Evolutionary conservation across 2,329 filamentous ascomycete species (phyloP), one percentile per base, ranked within the genome.

Genomic region (Cytospora chrysosperma): DNA sequence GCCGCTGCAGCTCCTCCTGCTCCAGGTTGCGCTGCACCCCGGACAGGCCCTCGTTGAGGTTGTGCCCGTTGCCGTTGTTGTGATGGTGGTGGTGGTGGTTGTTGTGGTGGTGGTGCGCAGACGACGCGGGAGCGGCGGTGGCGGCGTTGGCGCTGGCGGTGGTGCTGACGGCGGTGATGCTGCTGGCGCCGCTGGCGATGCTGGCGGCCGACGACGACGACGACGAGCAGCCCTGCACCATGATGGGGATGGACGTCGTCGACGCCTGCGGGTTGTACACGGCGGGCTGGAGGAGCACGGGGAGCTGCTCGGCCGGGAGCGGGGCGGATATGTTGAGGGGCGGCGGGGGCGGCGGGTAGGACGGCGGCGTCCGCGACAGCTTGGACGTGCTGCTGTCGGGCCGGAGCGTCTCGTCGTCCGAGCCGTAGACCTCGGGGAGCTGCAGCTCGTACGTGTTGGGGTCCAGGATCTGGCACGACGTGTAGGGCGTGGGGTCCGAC

Each of bases 11-110:
- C 68, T 83, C 80, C 69, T 88, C 85, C 65, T 82, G 80, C 68
- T 82, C 79, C 50, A 85, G 75, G 69, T 85, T 82, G 67, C 85
- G 83, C 72, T 87, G 85, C 32, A 87, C 81, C 2, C 83, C 78
- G 17, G 82, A 81, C 65, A 88, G 82, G 56, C 81, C 79, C 62
- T 78, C 78, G 66, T 81, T 76, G 17, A 73, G 67, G 34, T 70
- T 66, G 57, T 66, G 64, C 4, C 64, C 61, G 40, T 59, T 55
- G 50, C 64, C 64, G 40, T 64, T 58, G 47, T 34, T 32, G 53
- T 53, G n/a, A n/a, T 47, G 43, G 40, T 47, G 19, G 19, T n/a
- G 17, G 40, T 43, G 3, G n/a, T n/a, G n/a, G n/a, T n/a, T n/a
- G n/a, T n/a, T n/a, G 13, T 40, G 34, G 10, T 40, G 12, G 34